phyloP scores from a whole-genome alignment of 306 rosid species.

The Pyrus communis region DNA sequence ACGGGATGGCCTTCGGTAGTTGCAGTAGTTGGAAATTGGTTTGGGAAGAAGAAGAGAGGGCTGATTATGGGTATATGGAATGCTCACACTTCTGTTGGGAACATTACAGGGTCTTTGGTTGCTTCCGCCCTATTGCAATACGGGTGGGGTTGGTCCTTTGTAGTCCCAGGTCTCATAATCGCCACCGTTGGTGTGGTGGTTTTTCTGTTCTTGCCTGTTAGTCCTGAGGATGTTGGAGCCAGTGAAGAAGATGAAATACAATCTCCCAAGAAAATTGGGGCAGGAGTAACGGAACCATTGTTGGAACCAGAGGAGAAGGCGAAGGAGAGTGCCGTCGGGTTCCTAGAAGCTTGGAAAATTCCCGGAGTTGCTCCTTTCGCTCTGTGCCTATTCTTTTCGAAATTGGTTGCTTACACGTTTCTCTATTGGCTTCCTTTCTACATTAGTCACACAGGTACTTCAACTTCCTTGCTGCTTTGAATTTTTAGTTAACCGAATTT shows the following conservation, averaged over 20 bases:
- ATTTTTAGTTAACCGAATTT: background rate
- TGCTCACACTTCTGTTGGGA: conserved; percentile 95
- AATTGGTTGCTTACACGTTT: conserved; percentile 97
- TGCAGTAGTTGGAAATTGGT: conserved; percentile 93
- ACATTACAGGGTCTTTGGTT: conserved; percentile 79
- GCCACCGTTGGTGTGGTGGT: conserved; percentile 55
- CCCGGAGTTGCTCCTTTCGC: conserved; percentile 99
- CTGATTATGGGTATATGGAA: conserved; percentile 98
- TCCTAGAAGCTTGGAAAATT: conserved; percentile 92
- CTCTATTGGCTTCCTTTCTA: conserved; percentile 99
- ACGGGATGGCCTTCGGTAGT: conserved; percentile 99
- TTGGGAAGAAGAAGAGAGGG: conserved; percentile 95
- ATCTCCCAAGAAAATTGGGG: conserved; percentile 51
- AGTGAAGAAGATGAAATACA: conserved; percentile 45
- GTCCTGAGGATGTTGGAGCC: conserved; percentile 66
- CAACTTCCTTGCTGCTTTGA: background rate
- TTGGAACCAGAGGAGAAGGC: conserved; percentile 30
- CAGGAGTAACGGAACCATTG: conserved; percentile 45
- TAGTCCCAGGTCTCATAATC: conserved; percentile 64
- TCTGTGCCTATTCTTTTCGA: conserved; percentile 84
- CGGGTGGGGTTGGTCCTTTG: conserved; percentile 99
- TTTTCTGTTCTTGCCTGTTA: conserved; percentile 58
- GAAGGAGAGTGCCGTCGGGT: conserved; percentile 59
- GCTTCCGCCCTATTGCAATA: conserved; percentile 77
- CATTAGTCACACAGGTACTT: conserved; percentile 77